phyloP scores from a whole-genome alignment of 495 filamentous ascomycete species.

The Pyrenopolyporus hunteri region DNA sequence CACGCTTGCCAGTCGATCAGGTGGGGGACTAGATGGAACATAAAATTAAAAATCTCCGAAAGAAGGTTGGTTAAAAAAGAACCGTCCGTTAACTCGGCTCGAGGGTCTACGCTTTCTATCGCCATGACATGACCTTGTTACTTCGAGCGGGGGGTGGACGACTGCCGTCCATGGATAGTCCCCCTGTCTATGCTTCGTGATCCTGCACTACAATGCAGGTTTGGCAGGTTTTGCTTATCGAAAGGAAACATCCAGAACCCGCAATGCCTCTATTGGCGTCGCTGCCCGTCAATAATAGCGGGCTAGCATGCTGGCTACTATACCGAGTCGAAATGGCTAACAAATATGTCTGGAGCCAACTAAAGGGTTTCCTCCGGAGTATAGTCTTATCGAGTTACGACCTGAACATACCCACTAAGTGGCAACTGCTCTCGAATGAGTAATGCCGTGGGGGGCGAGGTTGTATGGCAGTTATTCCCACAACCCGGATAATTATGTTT shows the following conservation, averaged over 20 bases:
- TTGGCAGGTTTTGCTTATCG: too few relatives aligned
- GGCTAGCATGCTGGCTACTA: neutral
- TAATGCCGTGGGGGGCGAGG: constrained; percentile 9
- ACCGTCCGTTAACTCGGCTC: constrained; percentile 10
- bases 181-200: constrained; percentile 10
- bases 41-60: constrained; percentile 40
- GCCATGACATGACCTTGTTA: constrained; percentile 23
- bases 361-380: neutral
- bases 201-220: neutral
- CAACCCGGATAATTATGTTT: constrained; percentile 14
- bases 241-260: too few relatives aligned
- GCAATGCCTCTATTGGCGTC: too few relatives aligned
- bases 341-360: neutral
- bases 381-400: constrained; percentile 3
- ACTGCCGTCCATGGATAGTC: neutral
- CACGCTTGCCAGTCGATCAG: constrained; percentile 22
- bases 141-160: constrained; percentile 5
- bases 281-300: neutral
- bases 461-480: constrained; percentile 15
- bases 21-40: constrained; percentile 31
- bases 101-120: constrained; percentile 2
- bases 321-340: constrained; percentile 1
- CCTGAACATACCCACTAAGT: too few relatives aligned
- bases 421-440: constrained; percentile 1
- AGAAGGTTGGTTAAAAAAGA: constrained; percentile 31